Conservation (phyloP, 1,284 basidiomycete species). For the Abortiporus biennis region DNA sequence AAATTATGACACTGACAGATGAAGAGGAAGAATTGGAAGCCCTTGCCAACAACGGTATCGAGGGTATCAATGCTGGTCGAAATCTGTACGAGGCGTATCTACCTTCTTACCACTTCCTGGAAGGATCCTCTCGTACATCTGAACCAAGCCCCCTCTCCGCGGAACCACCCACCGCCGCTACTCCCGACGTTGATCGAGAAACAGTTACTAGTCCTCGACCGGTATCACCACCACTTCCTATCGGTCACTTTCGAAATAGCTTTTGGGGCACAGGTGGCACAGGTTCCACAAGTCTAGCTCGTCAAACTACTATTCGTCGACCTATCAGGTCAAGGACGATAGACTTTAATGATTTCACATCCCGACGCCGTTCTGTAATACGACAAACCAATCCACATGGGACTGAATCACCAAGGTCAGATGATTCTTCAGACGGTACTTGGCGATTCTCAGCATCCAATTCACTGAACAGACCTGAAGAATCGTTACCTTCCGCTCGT, state of each 20-base stretch:
- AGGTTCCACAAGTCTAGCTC: slow-evolving; percentile 25
- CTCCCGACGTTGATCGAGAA: slow-evolving; percentile 2
- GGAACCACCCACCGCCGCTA: background rate
- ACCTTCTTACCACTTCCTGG: slow-evolving; percentile 12
- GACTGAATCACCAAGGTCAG: slow-evolving; percentile 12
- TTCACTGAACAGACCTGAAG: background rate
- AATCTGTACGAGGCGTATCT: slow-evolving; percentile 40
- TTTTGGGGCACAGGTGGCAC: slow-evolving; percentile 10
- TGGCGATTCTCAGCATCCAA: slow-evolving; percentile 12
- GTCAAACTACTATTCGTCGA: slow-evolving; percentile 46
- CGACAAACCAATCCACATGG: slow-evolving; percentile 15
- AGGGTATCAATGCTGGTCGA: no score
- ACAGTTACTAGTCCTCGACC: slow-evolving; percentile 17
- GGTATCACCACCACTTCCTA: slow-evolving; percentile 13
- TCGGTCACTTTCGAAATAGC: slow-evolving; percentile 10
- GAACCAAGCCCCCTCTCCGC: slow-evolving; percentile 7
- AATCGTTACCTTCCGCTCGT: background rate
- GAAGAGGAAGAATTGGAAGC: slow-evolving; percentile 57
- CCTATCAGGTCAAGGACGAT: slow-evolving; percentile 43
- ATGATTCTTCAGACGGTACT: slow-evolving; percentile 15
- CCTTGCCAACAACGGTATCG: slow-evolving; percentile 28
- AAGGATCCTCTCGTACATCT: slow-evolving; percentile 8
- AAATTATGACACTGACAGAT: slow-evolving; percentile 42
- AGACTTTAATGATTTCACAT: slow-evolving; percentile 65
- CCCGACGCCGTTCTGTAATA: slow-evolving; percentile 41